Conservation (phyloP, 495 filamentous ascomycete genomes). For the Letharia columbiana region DNA sequence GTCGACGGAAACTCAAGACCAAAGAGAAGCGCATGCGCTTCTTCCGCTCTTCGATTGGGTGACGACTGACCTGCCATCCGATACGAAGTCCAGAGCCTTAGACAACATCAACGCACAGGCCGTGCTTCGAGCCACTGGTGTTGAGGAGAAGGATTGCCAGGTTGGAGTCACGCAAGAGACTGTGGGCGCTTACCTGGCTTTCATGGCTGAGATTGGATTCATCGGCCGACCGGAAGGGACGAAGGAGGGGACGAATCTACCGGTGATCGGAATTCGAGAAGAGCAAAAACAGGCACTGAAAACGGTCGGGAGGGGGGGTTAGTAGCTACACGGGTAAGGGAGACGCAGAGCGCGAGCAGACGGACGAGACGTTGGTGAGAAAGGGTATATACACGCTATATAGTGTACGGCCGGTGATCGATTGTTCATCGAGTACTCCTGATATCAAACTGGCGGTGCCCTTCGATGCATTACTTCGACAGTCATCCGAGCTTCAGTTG, state of each 20-base stretch:
- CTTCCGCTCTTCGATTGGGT: slow-evolving; percentile 83
- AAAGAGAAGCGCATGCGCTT: slow-evolving; percentile 26
- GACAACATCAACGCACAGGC: slow-evolving; percentile 64
- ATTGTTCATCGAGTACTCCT: too few relatives aligned
- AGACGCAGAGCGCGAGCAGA: neutral
- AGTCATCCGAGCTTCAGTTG: too few relatives aligned
- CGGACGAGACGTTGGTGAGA: too few relatives aligned
- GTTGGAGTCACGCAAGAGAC: slow-evolving; percentile 50
- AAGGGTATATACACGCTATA: too few relatives aligned
- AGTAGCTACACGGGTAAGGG: too few relatives aligned
- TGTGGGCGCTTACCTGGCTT: slow-evolving; percentile 66
- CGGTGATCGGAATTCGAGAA: slow-evolving; percentile 38
- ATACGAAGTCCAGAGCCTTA: slow-evolving; percentile 71
- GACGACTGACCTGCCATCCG: slow-evolving; percentile 64
- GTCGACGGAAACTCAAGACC: slow-evolving; percentile 29
- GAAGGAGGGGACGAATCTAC: slow-evolving; percentile 39
- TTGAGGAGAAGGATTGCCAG: slow-evolving; percentile 23
- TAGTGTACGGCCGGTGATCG: too few relatives aligned
- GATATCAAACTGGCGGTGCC: too few relatives aligned
- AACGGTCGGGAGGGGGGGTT: slow-evolving; percentile 41
- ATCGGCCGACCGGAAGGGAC: slow-evolving; percentile 46
- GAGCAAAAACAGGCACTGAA: slow-evolving; percentile 43
- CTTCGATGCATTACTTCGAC: too few relatives aligned
- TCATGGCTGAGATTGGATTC: slow-evolving; percentile 64
- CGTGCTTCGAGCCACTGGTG: slow-evolving; percentile 56